Conservation (phyloP, 257 asterid genomes). For the Solanum boliviense region DNA sequence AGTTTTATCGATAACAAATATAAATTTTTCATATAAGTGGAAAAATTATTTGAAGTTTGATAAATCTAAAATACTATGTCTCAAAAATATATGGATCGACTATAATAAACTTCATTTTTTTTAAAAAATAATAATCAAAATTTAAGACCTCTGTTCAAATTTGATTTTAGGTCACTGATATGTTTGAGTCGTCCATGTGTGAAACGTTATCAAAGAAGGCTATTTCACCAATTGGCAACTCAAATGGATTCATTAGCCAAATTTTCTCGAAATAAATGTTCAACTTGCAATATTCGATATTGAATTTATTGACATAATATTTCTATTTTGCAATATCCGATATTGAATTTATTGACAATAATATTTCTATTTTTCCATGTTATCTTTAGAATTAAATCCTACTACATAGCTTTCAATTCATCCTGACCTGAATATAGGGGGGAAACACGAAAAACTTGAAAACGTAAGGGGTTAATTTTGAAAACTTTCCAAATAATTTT, state of each 20-base stretch:
- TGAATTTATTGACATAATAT: background rate
- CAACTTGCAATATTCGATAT: background rate
- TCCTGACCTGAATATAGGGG: background rate
- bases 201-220: background rate
- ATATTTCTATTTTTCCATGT: background rate
- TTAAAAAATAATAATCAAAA: too few relatives aligned
- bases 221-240: background rate
- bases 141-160: rapidly evolving
- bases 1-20: too few relatives aligned
- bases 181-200: rapidly evolving
- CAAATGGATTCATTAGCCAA: background rate
- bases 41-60: too few relatives aligned
- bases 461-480: background rate
- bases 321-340: background rate
- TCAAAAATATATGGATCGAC: too few relatives aligned
- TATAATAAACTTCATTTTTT: too few relatives aligned
- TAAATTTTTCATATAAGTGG: too few relatives aligned
- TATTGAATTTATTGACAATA: background rate
- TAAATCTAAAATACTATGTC: too few relatives aligned
- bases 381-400: background rate
- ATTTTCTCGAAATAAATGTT: too few relatives aligned
- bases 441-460: background rate
- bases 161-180: too few relatives aligned
- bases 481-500: background rate
- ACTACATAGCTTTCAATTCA: background rate